Base-by-base conservation (phyloP, 2,329 filamentous ascomycete genomes). In the Pseudocercospora musae region DNA sequence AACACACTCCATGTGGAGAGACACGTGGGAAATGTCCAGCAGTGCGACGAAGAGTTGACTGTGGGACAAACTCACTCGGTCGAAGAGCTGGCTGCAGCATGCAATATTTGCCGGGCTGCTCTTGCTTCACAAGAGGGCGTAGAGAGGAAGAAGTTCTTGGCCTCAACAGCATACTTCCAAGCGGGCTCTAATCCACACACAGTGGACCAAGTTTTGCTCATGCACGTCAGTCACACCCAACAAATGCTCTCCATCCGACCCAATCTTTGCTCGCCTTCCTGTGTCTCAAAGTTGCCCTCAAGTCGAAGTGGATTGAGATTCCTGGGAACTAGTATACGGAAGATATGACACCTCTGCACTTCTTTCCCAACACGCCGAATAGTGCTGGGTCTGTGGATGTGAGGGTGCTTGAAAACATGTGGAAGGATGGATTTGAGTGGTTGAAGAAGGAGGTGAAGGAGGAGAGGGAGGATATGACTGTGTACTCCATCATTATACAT, bases 361-460 rank as follows among this genome's bases (percentile, higher is more conserved):
- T 77, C 66, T 79, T 73, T 59, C 80, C 80, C 7, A 76, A 81
- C 57, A 75, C 74, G 10, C 69, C 77, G 1, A 87, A 86, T 63
- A 82, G 80, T 2, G 80, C 83, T 48, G 85, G 85, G 1, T 87
- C 86, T 68, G 84, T 87, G 0, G 82, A 84, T 58, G 80, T 82
- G 4, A 77, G 80, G 9, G 78, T 83, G 1, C 79, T 87, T 27
- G 85, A 87, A 76, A 78, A 82, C 62, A 83, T 87, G 77, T 87
- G 85, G 85, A 81, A 78, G 67, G 84, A 86, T 67, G 79, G 83
- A 11, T 85, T 87, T 67, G 77, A 82, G 63, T 88, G 80, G 78
- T 75, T 86, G n/a, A 62, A 68, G 44, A 63, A 64, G 2, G 78
- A 80, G 67, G 67, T 78, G 62, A 72, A 73, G 57, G 72, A 78